A percentile compares a stretch with the other conserved stretches of the same genome.
phyloP scores from a whole-genome alignment of 495 filamentous ascomycete species.

The Hypoxylon rickii region DNA sequence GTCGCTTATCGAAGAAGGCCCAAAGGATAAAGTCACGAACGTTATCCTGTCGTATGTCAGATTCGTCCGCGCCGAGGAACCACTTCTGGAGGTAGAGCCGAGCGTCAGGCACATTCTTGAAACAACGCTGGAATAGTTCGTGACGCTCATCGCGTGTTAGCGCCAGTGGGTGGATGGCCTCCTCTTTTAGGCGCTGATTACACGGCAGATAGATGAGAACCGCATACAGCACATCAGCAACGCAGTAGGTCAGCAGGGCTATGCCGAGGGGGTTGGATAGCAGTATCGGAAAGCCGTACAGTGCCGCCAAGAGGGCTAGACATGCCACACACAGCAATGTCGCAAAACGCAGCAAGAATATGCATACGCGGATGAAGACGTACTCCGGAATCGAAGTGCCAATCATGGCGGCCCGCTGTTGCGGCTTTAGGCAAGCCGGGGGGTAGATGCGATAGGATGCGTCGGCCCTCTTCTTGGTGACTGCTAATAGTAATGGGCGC shows the following conservation, averaged over 20 bases:
- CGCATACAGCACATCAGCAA: slow-evolving; percentile 58
- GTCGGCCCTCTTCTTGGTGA: too few relatives aligned
- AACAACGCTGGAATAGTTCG: slow-evolving; percentile 60
- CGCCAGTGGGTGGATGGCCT: slow-evolving; percentile 57
- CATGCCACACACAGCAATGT: slow-evolving; percentile 56
- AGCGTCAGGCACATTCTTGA: slow-evolving; percentile 56
- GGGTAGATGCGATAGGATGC: slow-evolving; percentile 14
- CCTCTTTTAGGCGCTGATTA: slow-evolving; percentile 51
- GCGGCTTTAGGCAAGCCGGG: slow-evolving; percentile 28
- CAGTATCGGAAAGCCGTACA: slow-evolving; percentile 33
- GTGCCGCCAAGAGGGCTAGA: slow-evolving; percentile 41
- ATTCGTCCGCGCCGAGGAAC: slow-evolving; percentile 64
- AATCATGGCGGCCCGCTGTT: slow-evolving; percentile 38
- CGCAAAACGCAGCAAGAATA: slow-evolving; percentile 56
- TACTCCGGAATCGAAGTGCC: slow-evolving; percentile 40
- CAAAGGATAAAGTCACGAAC: slow-evolving; percentile 66
- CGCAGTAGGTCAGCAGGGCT: slow-evolving; percentile 40
- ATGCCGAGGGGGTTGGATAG: slow-evolving; percentile 34
- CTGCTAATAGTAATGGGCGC: too few relatives aligned
- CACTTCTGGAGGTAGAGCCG: slow-evolving; percentile 63
- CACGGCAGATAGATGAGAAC: slow-evolving; percentile 60
- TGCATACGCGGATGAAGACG: slow-evolving; percentile 55
- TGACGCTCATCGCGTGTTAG: slow-evolving; percentile 45
- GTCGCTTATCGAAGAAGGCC: slow-evolving; percentile 61
- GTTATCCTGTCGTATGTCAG: slow-evolving; percentile 67